Evolutionary conservation across 805 yeast genomes (phyloP).

Genomic region (Kodamaea hsintzibuensis): DNA sequence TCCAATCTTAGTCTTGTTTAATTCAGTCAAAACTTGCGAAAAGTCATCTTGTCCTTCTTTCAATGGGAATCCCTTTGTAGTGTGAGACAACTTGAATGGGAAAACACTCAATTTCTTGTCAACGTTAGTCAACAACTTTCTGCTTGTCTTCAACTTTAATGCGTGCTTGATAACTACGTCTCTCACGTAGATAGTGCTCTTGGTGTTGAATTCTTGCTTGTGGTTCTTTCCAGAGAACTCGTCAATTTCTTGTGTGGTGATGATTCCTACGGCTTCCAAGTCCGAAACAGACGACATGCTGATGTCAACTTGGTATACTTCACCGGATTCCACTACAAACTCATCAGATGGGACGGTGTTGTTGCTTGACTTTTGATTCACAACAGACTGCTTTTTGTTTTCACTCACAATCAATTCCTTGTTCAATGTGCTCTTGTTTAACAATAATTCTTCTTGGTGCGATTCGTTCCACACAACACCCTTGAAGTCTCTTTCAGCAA

Average conservation of each 20-base stretch:
- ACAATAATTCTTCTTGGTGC: conserved; percentile 66
- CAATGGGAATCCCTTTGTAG: conserved; percentile 60
- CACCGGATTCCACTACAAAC: conserved; percentile 73
- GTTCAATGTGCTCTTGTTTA: conserved; percentile 37
- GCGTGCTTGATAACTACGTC: conserved; percentile 83
- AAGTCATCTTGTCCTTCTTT: conserved; percentile 38
- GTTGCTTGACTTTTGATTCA: conserved; percentile 25
- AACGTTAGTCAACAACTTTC: conserved; percentile 66
- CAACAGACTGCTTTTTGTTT: conserved; percentile 19
- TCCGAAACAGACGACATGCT: conserved; percentile 69
- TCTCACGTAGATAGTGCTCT: conserved; percentile 75
- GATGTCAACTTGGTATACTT: conserved; percentile 83
- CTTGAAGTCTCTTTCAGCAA: conserved; percentile 88
- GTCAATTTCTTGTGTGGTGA: conserved; percentile 68
- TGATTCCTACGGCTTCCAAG: conserved; percentile 58
- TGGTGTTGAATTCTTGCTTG: conserved; percentile 52
- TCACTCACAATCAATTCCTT: conserved; percentile 43
- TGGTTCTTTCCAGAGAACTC: conserved; percentile 63
- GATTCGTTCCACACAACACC: conserved; percentile 89
- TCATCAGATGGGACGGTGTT: conserved; percentile 64
- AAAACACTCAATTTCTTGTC: conserved; percentile 80
- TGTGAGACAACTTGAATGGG: conserved; percentile 84
- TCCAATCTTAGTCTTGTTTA: conserved; percentile 63
- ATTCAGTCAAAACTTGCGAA: conserved; percentile 32
- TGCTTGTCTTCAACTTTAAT: conserved; percentile 71